phyloP scores from a whole-genome alignment of 1,284 basidiomycete species.

The Peniophora sp. region DNA sequence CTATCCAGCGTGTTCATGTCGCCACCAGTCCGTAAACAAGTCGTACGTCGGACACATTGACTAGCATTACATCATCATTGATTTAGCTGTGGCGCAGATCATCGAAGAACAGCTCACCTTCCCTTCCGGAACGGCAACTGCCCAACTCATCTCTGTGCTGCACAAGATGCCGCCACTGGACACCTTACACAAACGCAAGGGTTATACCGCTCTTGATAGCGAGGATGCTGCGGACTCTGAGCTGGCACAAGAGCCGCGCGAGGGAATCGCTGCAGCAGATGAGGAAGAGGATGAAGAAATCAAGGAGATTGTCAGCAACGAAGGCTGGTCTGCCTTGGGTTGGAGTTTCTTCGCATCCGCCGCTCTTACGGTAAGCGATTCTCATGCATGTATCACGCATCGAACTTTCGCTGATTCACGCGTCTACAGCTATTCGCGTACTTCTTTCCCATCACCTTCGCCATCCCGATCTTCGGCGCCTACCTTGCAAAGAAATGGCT shows the following conservation, averaged over 20 bases:
- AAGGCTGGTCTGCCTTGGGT: constrained; percentile 66
- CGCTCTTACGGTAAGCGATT: constrained; percentile 55
- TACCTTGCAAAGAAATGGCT: constrained; percentile 86
- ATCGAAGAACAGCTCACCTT: constrained; percentile 91
- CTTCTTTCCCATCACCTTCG: constrained; percentile 87
- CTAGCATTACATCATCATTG: not conserved
- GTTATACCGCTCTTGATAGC: constrained; percentile 40
- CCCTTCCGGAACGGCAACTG: constrained; percentile 94
- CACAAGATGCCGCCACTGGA: constrained; percentile 67
- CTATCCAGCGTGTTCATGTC: constrained; percentile 80
- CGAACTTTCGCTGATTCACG: not conserved
- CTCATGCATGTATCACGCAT: not conserved
- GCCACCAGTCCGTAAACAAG: constrained; percentile 88
- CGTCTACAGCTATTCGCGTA: constrained; percentile 62
- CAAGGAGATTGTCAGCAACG: constrained; percentile 34
- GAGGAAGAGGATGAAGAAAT: constrained; percentile 8
- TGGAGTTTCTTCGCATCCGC: constrained; percentile 74
- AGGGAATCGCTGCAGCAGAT: constrained; percentile 9
- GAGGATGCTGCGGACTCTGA: constrained; percentile 25
- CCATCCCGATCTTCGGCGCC: constrained; percentile 84
- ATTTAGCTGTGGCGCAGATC: constrained; percentile 43
- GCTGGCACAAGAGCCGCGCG: constrained; percentile 3
- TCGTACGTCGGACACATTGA: constrained; percentile 42
- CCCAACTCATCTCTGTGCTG: constrained; percentile 90
- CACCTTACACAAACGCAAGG: constrained; percentile 44